Conservation (phyloP, 495 filamentous ascomycete species). For the Aspergillus panamensis region DNA sequence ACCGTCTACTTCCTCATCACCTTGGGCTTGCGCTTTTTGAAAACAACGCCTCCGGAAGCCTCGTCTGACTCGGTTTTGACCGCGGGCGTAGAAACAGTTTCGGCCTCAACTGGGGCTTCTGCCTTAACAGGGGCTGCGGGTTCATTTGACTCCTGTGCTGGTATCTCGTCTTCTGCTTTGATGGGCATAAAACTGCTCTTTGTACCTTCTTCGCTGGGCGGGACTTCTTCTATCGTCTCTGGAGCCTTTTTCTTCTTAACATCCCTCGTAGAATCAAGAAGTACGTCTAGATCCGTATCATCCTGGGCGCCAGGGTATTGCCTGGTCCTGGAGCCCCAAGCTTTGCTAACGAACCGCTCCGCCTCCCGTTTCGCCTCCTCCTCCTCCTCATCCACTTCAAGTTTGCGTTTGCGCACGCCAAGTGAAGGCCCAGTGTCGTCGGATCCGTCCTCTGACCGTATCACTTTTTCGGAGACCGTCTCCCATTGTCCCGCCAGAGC, state of each 20-base stretch:
- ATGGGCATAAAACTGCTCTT: not conserved
- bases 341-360: slow-evolving; percentile 59
- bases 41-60: slow-evolving; percentile 54
- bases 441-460: slow-evolving; percentile 43
- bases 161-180: slow-evolving; percentile 11
- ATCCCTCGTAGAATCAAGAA: slow-evolving; percentile 55
- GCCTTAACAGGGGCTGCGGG: slow-evolving; percentile 29
- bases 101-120: slow-evolving; percentile 32
- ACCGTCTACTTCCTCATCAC: slow-evolving; percentile 48
- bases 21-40: slow-evolving; percentile 91
- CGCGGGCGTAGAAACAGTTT: not conserved
- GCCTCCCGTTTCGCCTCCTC: slow-evolving; percentile 62
- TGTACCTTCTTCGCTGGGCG: slow-evolving; percentile 1
- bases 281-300: slow-evolving; percentile 63
- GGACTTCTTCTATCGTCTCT: slow-evolving; percentile 12
- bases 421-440: slow-evolving; percentile 28
- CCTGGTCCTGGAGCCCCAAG: slow-evolving; percentile 71
- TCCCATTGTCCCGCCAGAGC: slow-evolving; percentile 91
- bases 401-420: slow-evolving; percentile 69
- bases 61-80: slow-evolving; percentile 27
- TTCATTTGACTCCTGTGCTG: slow-evolving; percentile 21
- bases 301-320: slow-evolving; percentile 57
- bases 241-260: slow-evolving; percentile 41
- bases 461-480: slow-evolving; percentile 56
- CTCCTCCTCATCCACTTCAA: slow-evolving; percentile 53